Base-by-base conservation (phyloP, 768 basidiomycete species). In the Phylloporus rhodoxanthus region DNA sequence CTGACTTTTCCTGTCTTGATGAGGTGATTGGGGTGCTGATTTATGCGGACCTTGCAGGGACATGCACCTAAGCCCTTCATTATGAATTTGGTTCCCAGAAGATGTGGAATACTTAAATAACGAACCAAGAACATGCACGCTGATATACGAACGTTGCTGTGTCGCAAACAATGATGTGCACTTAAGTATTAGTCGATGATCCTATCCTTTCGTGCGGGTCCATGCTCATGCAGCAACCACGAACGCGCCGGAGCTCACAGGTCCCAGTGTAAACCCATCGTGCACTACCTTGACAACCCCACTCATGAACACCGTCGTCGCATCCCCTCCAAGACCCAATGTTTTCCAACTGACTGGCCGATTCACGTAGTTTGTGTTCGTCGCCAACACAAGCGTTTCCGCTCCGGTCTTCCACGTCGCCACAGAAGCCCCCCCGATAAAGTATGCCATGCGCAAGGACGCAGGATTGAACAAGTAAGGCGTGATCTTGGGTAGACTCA, bases 341-440 rank as follows among this genome's bases (percentile, higher is more conserved):
- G 68, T 65, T 0, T 49, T 21, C 45, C 77, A 64, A 1, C 39
- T 36, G 5, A 81, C 59, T 0, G 59, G 66, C 32, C 62, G 59
- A 4, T 62, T 52, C 23, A 68, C 59, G 34, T 78, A 72, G 34
- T 77, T 69, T 57, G 75, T 74, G 59, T 84, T 84, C 1, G 74
- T 68, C 8, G 72, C 79, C 2, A 82, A 67, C 13, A 79, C 68
- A 32, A 82, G 70, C 0, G 74, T 78, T 23, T 72, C 55, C 4
- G 29, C 23, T 0, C 64, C 69, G 1, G 73, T 51, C 2, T 64
- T 70, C 81, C 81, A 82, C 25, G 77, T 57, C 5, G 78, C 76
- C n/a, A 76, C 60, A 19, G 81, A 81, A 10, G 75, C 70, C 0
- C 72, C 67, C 7, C 70, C 53, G 0, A 69, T 45, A 4, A 73